Percentiles rank a stretch among this genome's conserved stretches.
Evolutionary conservation across 495 filamentous ascomycete genomes (phyloP).

Genomic region (Melanomma pulvis-pyrius): DNA sequence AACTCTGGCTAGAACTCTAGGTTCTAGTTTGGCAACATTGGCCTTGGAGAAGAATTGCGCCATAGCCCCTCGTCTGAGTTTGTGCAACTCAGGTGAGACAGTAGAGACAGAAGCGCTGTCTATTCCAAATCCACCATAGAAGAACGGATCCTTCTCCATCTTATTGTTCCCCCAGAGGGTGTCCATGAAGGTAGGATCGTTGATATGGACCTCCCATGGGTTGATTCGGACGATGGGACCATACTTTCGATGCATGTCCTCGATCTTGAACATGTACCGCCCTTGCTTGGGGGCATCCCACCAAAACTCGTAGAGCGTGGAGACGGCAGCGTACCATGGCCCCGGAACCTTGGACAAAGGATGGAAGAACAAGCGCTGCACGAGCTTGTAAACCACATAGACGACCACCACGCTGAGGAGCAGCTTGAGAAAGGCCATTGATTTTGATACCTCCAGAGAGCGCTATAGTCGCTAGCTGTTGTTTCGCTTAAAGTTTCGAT

Average conservation of each 20-base stretch:
- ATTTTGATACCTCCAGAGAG: not conserved
- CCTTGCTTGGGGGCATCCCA: constrained; percentile 10
- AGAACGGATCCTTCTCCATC: constrained; percentile 33
- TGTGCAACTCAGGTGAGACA: constrained; percentile 17
- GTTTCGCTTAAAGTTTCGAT: not conserved
- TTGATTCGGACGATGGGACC: constrained; percentile 43
- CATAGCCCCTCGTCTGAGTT: constrained; percentile 8
- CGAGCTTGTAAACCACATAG: not conserved
- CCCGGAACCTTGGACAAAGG: constrained; percentile 24
- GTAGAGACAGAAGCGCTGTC: constrained; percentile 5
- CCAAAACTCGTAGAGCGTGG: constrained; percentile 23
- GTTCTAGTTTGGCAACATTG: constrained; percentile 49
- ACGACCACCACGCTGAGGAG: not conserved
- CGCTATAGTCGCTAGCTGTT: not conserved
- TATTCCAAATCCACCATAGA: constrained; percentile 12
- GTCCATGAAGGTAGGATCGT: constrained; percentile 37
- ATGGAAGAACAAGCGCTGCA: constrained; percentile 14
- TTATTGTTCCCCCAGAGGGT: constrained; percentile 22
- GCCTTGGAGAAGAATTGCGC: constrained; percentile 57
- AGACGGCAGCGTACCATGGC: constrained; percentile 13
- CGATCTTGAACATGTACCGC: constrained; percentile 6
- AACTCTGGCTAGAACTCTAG: constrained; percentile 51
- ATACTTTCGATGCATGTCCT: constrained; percentile 28
- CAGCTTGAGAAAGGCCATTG: not conserved
- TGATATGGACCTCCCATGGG: constrained; percentile 41